These are phyloP conservation scores for Orbilia blumenaviensis DNA, from an alignment of 2,329 filamentous ascomycete genomes.

Conservation along the genomic window DNA sequence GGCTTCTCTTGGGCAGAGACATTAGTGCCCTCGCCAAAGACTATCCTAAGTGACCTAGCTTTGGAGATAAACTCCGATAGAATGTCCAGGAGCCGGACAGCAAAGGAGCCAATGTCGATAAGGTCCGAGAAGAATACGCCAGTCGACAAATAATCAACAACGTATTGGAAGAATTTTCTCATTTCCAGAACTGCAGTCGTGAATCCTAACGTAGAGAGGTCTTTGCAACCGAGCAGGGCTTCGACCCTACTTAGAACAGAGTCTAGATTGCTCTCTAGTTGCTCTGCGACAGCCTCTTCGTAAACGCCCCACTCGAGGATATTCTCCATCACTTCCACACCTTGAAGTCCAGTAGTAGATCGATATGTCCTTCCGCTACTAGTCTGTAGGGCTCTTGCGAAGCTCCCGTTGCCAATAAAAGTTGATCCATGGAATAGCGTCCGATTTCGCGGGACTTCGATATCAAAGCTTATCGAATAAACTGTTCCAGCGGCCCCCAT, in stretches of 20 bases:
- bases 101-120: constrained; percentile 56
- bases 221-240: background rate
- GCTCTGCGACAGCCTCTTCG: constrained; percentile 55
- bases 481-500: constrained; percentile 49
- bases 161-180: constrained; percentile 24
- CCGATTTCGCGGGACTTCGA: constrained; percentile 33
- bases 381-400: constrained; percentile 55
- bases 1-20: too few species aligned
- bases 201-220: background rate
- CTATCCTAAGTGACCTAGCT: background rate
- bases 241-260: constrained; percentile 46
- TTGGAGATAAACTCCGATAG: constrained; percentile 22
- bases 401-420: constrained; percentile 55
- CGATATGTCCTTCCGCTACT: constrained; percentile 13
- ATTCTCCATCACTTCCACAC: constrained; percentile 6
- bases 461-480: constrained; percentile 57
- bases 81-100: constrained; percentile 52
- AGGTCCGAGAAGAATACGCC: constrained; percentile 56
- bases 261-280: constrained; percentile 54
- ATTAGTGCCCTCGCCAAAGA: background rate
- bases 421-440: constrained; percentile 56
- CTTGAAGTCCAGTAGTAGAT: background rate
- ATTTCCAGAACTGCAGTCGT: constrained; percentile 1
- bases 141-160: constrained; percentile 54
- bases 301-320: constrained; percentile 56